Percentiles rank a stretch among this genome's conserved stretches.
These are phyloP conservation scores for Trypanosoma cruzi DNA, from an alignment of 208 protist species.

Conservation along the genomic window DNA sequence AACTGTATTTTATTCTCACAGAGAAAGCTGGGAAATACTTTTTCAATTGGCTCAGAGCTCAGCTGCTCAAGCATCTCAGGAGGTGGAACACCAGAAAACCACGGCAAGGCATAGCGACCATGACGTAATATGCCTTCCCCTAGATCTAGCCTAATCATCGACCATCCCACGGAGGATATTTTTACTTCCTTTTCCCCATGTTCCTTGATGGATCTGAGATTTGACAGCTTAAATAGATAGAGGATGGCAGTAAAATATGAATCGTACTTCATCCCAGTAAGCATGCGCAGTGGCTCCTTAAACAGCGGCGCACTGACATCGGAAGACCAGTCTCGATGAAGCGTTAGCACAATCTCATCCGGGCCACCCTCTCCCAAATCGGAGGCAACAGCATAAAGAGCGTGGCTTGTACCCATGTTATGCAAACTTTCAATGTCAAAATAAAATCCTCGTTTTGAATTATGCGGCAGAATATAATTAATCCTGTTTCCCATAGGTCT, in stretches of 20 bases:
- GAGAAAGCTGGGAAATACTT: constrained; percentile 40
- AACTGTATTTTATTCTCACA: constrained; percentile 38
- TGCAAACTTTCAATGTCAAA: constrained; percentile 53
- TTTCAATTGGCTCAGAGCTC: constrained; percentile 41
- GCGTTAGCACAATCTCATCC: constrained; percentile 15
- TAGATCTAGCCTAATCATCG: constrained; percentile 59
- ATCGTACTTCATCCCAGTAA: constrained; percentile 36
- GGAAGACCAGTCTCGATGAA: constrained; percentile 40
- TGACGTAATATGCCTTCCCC: constrained; percentile 49
- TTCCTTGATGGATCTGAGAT: constrained; percentile 21
- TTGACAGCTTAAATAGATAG: constrained; percentile 61
- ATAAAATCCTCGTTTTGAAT: constrained; percentile 55
- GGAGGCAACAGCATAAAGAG: constrained; percentile 39
- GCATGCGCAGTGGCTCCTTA: constrained; percentile 56
- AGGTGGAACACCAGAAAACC: constrained; percentile 38
- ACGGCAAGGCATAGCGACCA: constrained; percentile 60
- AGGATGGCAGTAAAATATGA: constrained; percentile 35
- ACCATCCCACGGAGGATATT: constrained; percentile 54
- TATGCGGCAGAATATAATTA: constrained; percentile 51
- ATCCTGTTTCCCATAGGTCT: constrained; percentile 36
- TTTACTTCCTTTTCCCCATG: constrained; percentile 12
- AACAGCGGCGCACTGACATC: constrained; percentile 59
- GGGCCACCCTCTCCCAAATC: constrained; percentile 40
- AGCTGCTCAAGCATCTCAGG: constrained; percentile 40
- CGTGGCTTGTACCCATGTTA: constrained; percentile 28